Base-by-base conservation (phyloP, 768 basidiomycete species). In the Kwoniella dendrophila region DNA sequence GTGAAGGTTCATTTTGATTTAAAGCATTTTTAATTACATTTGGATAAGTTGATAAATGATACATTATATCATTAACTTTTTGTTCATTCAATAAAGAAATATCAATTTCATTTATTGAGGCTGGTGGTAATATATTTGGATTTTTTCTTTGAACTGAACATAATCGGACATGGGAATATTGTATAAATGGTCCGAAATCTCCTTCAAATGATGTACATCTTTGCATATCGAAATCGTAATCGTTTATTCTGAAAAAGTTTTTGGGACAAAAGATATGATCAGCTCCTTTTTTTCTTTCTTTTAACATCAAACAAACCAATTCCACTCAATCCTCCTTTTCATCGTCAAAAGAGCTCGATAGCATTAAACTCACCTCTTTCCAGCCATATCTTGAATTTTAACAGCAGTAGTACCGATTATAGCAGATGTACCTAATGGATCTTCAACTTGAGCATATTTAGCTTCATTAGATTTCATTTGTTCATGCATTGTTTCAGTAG, bases 341-440 rank as follows among this genome's bases (percentile, higher is more conserved):
- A 20, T 20, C 43, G 43, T 20, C 20, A 20, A 6, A 24, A 22
- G 18, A 34, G 51, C 38, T 11, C 55, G 22, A 30, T 57, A 40
- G 38, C 16, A 20, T 40, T 16, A 14, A 7, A 69, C 85, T 45
- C 66, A 92, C 92, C 92, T 83, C 78, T 92, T 95, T 14, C 91
- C 92, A 43, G 89, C 85, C 92, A 95, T 93, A 76, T 96, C 93
- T 80, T 99, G 96, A 62, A 99, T 93, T 82, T 97, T 98, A 68
- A 99, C 88, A 2, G 92, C 92, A 0, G 92, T 89, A 71, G 96
- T 92, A 20, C 94, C 96, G 49, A 97, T 87, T 79, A 95, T 90
- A 65, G 84, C 83, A 59, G 86, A 85, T 47, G 88, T 88, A 48
- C 79, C 81, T 73, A 90, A 88, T 0, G 95, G 94, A 78, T 99